Evolutionary conservation across 176 grass and related monocot species (phyloP), one percentile per base, ranked within the genome.

Genomic region (Eremochloa ophiuroides): DNA sequence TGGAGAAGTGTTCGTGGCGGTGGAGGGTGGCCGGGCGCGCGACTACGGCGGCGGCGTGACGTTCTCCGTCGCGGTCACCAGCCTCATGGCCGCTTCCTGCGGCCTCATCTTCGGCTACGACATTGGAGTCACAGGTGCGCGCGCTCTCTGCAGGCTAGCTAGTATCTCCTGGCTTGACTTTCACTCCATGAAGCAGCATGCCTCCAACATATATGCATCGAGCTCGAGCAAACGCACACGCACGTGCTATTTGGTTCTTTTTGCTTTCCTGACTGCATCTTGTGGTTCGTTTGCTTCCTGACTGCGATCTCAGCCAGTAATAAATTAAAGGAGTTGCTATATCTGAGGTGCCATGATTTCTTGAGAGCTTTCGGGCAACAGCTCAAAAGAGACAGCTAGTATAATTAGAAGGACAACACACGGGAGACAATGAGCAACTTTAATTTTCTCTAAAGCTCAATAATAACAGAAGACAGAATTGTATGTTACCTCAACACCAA

Each of bases 31-130:
- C 31, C 62, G 18, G 31, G 60, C 2, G 47, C 42, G 73, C 6
- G 66, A 90, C 29, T 86, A 90, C 48, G 25, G 83, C 5, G 83
- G 65, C 10, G 69, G 64, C 43, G 7, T 90, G 7, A 90, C 74
- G 29, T 48, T 69, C 34, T 82, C 83, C 38, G 83, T 89, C 69
- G 39, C 77, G 10, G 42, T 89, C 17, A 83, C 88, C 29, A 74
- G 88, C 68, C 46, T 90, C 64, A 74, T 90, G 73, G 88, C 83
- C 0, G 78, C 88, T 6, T 86, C 88, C 7, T 84, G 79, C 25
- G 88, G 88, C 74, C 83, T 83, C 13, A 86, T 90, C 71, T 83
- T 83, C 43, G 83, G 83, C 53, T 90, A 90, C 74, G 88, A 90
- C 25, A 69, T 83, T 10, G 83, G 88, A 15, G 55, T 90, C 53